Conservation (phyloP, 2,329 filamentous ascomycete genomes). For the Fusarium sp. region DNA sequence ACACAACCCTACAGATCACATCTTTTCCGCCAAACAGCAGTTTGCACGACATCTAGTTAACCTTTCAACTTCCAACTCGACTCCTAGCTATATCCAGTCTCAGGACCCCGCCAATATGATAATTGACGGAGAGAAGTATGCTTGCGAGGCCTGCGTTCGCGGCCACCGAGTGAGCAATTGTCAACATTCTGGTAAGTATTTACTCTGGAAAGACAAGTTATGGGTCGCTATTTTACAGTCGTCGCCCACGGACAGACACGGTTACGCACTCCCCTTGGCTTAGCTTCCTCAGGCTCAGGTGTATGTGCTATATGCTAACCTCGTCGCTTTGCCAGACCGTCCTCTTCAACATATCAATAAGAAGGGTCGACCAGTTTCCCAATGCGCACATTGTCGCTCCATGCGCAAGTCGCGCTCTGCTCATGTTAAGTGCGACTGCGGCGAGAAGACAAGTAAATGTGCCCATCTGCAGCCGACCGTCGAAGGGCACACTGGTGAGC, state of each 20-base stretch:
- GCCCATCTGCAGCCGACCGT: constrained; percentile 67
- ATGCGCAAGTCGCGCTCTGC: constrained; percentile 96
- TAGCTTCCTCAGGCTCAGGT: constrained; percentile 1
- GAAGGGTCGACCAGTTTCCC: constrained; percentile 95
- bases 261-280: neutral
- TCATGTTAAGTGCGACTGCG: constrained; percentile 96
- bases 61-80: constrained; percentile 16
- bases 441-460: constrained; percentile 85
- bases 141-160: constrained; percentile 97
- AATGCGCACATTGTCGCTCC: constrained; percentile 96
- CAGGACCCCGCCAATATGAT: constrained; percentile 66
- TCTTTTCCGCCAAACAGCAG: constrained; percentile 6
- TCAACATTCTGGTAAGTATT: constrained; percentile 84
- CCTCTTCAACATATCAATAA: constrained; percentile 95
- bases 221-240: neutral
- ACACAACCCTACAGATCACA: constrained; percentile 11
- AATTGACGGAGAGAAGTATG: constrained; percentile 96
- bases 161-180: constrained; percentile 99
- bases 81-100: constrained; percentile 19
- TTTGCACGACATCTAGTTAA: constrained; percentile 10
- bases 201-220: neutral
- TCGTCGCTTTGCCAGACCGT: constrained; percentile 71
- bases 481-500: constrained; percentile 70
- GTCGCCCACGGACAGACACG: neutral
- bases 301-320: constrained; percentile 41